These are phyloP conservation scores for Rhizophagus clarus DNA, from an alignment of 192 early-diverging fungal species.

Conservation along the genomic window DNA sequence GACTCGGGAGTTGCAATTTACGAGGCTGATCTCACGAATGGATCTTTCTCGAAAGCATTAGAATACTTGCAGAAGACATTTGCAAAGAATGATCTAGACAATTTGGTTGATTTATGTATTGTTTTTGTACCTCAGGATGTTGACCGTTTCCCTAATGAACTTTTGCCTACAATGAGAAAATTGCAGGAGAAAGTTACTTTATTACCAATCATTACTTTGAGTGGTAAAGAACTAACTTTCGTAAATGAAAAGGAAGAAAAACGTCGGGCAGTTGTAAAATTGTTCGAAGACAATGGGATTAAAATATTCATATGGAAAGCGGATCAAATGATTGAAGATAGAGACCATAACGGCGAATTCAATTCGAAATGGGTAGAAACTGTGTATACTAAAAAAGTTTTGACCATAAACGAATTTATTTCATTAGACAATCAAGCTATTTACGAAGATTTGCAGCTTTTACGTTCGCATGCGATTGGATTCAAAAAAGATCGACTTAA, in stretches of 20 bases:
- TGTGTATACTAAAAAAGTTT: slow-evolving; percentile 20
- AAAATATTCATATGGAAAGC: slow-evolving; percentile 29
- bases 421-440: not conserved
- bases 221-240: not conserved
- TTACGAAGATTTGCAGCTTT: slow-evolving; percentile 24
- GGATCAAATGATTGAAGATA: slow-evolving; percentile 12
- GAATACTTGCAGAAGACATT: slow-evolving; percentile 18
- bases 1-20: slow-evolving; percentile 21
- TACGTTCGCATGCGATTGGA: slow-evolving; percentile 18
- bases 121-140: slow-evolving; percentile 15
- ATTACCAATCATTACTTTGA: not conserved
- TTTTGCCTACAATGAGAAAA: slow-evolving; percentile 20
- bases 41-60: not conserved
- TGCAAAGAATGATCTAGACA: not conserved
- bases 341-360: not conserved
- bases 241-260: slow-evolving; percentile 4
- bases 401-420: slow-evolving; percentile 13
- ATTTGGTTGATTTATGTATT: slow-evolving; percentile 29
- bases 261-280: not conserved
- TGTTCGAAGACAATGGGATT: slow-evolving; percentile 16
- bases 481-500: slow-evolving; percentile 18
- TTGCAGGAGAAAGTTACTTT: slow-evolving; percentile 24
- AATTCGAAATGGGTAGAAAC: slow-evolving; percentile 3
- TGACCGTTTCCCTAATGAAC: not conserved
- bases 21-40: slow-evolving; percentile 25